Evolutionary conservation across 2,329 filamentous ascomycete species (phyloP).

Genomic region (Passalora sequoiae): DNA sequence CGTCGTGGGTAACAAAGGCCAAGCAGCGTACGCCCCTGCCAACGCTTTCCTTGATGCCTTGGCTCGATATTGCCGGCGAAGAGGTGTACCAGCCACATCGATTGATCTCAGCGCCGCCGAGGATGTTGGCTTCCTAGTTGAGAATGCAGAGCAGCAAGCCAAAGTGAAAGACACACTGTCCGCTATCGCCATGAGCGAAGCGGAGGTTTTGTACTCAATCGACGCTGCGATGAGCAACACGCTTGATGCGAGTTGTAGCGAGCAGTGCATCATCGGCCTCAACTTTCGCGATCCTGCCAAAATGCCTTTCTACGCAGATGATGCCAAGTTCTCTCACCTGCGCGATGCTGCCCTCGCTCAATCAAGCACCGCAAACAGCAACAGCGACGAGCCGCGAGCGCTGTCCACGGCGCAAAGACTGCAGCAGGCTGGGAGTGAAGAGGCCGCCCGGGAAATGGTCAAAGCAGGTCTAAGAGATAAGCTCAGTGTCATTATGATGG

Average conservation of each 20-base stretch:
- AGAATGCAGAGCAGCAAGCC: neutral
- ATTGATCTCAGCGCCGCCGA: conserved; percentile 31
- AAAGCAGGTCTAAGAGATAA: neutral
- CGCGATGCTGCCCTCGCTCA: neutral
- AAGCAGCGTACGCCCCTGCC: conserved; percentile 55
- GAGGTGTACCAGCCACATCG: conserved; percentile 23
- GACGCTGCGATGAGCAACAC: neutral
- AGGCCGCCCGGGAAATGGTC: neutral
- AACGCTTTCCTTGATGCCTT: conserved; percentile 34
- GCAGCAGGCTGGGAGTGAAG: neutral
- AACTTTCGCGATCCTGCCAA: neutral
- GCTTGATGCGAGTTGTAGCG: neutral
- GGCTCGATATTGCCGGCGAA: conserved; percentile 22
- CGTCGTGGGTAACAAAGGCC: conserved; percentile 53
- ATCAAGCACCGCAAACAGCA: neutral
- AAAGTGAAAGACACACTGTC: neutral
- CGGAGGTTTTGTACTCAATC: conserved; percentile 1
- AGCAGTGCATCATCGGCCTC: neutral
- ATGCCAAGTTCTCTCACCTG: neutral
- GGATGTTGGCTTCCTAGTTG: conserved; percentile 27
- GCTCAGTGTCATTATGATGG: neutral
- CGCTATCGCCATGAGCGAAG: neutral
- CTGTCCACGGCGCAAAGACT: neutral
- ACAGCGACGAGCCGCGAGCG: neutral
- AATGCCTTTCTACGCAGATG: neutral